These are phyloP conservation scores for Solanum pinnatisectum DNA, from an alignment of 257 asterid species.

Conservation along the genomic window DNA sequence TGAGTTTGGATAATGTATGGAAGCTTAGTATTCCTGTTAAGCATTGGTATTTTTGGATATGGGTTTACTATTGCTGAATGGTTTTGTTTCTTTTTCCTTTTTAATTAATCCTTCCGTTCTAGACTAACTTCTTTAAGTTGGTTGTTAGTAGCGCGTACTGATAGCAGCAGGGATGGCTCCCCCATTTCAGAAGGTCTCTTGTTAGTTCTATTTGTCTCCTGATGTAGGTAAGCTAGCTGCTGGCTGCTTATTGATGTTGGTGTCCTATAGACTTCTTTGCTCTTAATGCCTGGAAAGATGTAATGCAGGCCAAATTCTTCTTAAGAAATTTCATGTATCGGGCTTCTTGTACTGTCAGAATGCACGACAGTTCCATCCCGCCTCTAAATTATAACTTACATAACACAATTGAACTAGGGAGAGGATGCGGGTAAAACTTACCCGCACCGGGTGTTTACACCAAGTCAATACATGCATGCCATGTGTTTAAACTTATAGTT, in stretches of 20 bases:
- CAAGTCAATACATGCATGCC: too few relatives aligned
- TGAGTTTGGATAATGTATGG: background rate
- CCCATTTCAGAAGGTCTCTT: background rate
- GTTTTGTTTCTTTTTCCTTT: background rate
- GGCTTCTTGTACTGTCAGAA: background rate
- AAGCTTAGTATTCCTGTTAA: background rate
- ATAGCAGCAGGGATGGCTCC: background rate
- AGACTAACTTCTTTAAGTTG: background rate
- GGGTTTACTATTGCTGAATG: too few relatives aligned
- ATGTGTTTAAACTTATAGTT: too few relatives aligned
- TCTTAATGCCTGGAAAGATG: background rate
- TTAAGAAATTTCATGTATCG: background rate
- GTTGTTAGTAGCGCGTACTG: background rate
- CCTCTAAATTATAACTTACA: background rate
- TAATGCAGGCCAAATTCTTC: background rate
- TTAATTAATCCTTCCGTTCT: background rate
- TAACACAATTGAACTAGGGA: background rate
- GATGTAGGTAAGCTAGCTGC: background rate
- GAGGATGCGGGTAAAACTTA: too few relatives aligned
- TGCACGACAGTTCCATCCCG: too few relatives aligned
- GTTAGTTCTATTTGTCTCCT: background rate
- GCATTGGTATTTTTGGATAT: background rate
- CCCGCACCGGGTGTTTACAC: too few relatives aligned
- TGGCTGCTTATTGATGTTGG: background rate
- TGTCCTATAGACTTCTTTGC: background rate